These are phyloP conservation scores for Sugiyamaella boreocaroliniensis DNA, from an alignment of 805 yeast species.

Conservation along the genomic window DNA sequence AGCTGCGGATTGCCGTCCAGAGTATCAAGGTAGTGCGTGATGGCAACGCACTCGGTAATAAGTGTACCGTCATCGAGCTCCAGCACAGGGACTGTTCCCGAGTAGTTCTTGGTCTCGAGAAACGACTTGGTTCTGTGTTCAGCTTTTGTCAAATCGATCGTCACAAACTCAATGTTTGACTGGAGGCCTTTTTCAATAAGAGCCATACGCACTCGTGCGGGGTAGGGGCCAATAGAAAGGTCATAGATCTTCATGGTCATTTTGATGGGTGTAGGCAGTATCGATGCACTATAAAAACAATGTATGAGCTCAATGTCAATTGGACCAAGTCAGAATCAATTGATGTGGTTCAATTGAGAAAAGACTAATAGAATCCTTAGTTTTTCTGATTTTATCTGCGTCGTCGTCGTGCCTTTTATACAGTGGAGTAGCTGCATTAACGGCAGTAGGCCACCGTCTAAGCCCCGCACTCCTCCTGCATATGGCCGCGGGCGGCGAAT, in stretches of 20 bases:
- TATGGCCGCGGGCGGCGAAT: too few relatives aligned
- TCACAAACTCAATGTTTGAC: background rate
- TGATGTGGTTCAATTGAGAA: too few relatives aligned
- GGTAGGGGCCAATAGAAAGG: background rate
- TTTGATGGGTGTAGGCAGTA: too few relatives aligned
- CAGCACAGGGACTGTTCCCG: background rate
- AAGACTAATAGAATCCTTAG: too few relatives aligned
- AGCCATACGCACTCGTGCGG: background rate
- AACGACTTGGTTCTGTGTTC: background rate
- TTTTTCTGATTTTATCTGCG: too few relatives aligned
- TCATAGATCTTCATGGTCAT: background rate
- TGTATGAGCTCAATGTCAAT: too few relatives aligned
- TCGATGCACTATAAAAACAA: too few relatives aligned
- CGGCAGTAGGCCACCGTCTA: too few relatives aligned
- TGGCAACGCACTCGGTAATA: background rate
- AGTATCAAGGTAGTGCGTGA: background rate
- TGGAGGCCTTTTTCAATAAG: background rate
- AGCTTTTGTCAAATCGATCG: background rate
- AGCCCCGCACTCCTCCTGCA: too few relatives aligned
- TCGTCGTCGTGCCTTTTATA: too few relatives aligned
- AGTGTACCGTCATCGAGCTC: background rate
- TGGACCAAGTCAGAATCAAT: too few relatives aligned
- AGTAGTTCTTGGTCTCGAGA: background rate
- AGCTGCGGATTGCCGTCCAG: background rate
- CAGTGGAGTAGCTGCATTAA: too few relatives aligned